Base-by-base conservation (phyloP, 768 basidiomycete genomes). In the Termitomyces sp. region DNA sequence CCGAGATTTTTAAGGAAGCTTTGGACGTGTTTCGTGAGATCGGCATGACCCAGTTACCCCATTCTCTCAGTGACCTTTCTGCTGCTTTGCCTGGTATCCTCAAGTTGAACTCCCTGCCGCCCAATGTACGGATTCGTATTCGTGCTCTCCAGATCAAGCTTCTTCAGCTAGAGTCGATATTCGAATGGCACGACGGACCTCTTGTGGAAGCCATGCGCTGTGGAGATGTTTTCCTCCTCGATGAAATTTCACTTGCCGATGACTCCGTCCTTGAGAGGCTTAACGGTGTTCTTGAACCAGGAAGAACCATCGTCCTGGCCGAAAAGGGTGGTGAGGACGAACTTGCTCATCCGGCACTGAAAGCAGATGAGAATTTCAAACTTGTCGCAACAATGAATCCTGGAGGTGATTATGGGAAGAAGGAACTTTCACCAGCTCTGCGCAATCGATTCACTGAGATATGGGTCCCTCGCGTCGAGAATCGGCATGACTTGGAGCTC, bases 331-430 rank as follows among this genome's bases (percentile, higher is more conserved):
- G 94, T 1, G 93, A 92, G 12, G 81, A 80, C 44, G 83, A 87
- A 59, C 75, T 83, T 12, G 86, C 86, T 33, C 78, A 87, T 61
- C 82, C 87, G 32, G 77, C 79, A 7, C 76, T 98, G 43, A 75
- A 72, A 20, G 95, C 94, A 8, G 68, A 74, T 7, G 73, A 79
- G 4, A 73, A 73, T 1, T 99, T 99, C 79, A 88, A 94, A 68
- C 84, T 99, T 38, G 77, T 98, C 0, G 94, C 97, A 2, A 98
- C 97, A 3, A 99, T 99, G 97, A 99, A 99, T 69, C 97, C 97
- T 0, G 97, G 97, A 20, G 97, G 97, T 14, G 97, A 99, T 67
- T 98, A 95, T 65, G 97, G 97, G 24, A 99, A 99, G 78, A 99
- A 98, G 69, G 97, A 99, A 68, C 76, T 99, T 2, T 98, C 97